Evolutionary conservation across 2,329 filamentous ascomycete genomes (phyloP), one percentile per base, ranked within the genome.

Genomic region (Purpureocillium lavendulum): DNA sequence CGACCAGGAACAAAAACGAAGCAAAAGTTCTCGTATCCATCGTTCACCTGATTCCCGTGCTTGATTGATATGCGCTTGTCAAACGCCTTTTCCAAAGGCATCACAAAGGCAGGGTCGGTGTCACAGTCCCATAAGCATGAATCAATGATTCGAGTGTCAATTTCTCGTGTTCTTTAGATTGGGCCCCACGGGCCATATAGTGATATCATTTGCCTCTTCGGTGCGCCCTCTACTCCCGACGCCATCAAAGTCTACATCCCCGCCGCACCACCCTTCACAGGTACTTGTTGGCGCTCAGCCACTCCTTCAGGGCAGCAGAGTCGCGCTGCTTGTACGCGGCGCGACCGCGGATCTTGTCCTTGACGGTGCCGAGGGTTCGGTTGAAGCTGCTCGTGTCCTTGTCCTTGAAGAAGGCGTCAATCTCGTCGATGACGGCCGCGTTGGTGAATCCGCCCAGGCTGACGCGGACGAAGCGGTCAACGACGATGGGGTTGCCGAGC

Each of bases 331-430:
- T 81, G 69, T 96, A 98, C 31, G 78, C 78, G 4, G 87, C 87
- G 53, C 89, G 82, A 10, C 84, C 87, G 32, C 81, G 77, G 48
- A 97, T 86, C 46, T 82, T 88, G 59, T 97, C 92, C 58, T 82
- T 81, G 46, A 90, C 82, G 48, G 94, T 87, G 48, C 83, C 82
- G 38, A 98, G 65, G 4, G 87, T 89, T 40, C 92, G 81, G 59
- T 94, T 85, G 61, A 89, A 97, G 36, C 81, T 84, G 53, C 79
- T 79, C 14, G 84, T 90, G 55, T 97, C 86, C 70, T 90, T 94
- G 53, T 76, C 75, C 51, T 76, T 72, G 70, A 97, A 98, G 71
- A 98, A 98, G 3, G 65, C 60, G 36, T 81, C 72, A 52, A 98
- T 92, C 39, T 96, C 87, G 47, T 79, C 71, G 45, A 87, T 75